Percentiles rank a stretch among this genome's conserved stretches.
Evolutionary conservation across 306 rosid genomes (phyloP).

Genomic region (Dicorynia guianensis): DNA sequence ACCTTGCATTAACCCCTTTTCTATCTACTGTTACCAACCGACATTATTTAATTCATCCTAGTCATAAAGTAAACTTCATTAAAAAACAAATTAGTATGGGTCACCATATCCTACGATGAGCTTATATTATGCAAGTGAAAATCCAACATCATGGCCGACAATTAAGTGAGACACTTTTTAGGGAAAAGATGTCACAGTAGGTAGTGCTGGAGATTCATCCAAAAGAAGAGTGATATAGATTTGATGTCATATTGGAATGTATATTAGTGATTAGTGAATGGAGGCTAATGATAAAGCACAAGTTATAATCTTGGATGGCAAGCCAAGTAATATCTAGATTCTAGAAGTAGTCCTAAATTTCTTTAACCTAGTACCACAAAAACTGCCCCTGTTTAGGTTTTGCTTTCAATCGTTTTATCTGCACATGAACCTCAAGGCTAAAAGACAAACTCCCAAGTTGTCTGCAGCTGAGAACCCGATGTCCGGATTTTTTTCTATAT

Average conservation of each 20-base stretch:
- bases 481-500: too few species aligned
- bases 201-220: background rate
- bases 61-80: background rate
- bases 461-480: background rate
- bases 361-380: background rate
- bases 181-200: background rate
- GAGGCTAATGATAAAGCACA: background rate
- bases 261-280: too few species aligned
- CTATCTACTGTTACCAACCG: background rate
- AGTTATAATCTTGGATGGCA: too few species aligned
- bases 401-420: background rate
- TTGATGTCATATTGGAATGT: too few species aligned
- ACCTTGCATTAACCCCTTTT: background rate
- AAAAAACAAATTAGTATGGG: background rate
- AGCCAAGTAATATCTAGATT: too few species aligned
- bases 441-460: background rate
- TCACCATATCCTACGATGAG: background rate
- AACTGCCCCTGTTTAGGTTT: background rate
- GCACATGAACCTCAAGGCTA: background rate
- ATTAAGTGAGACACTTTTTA: background rate
- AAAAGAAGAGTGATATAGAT: background rate
- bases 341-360: background rate
- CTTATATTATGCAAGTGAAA: background rate
- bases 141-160: background rate
- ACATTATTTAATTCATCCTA: slow-evolving; percentile 7